Conservation (phyloP, 2,329 filamentous ascomycete species). For the Stylonectria norvegica region DNA sequence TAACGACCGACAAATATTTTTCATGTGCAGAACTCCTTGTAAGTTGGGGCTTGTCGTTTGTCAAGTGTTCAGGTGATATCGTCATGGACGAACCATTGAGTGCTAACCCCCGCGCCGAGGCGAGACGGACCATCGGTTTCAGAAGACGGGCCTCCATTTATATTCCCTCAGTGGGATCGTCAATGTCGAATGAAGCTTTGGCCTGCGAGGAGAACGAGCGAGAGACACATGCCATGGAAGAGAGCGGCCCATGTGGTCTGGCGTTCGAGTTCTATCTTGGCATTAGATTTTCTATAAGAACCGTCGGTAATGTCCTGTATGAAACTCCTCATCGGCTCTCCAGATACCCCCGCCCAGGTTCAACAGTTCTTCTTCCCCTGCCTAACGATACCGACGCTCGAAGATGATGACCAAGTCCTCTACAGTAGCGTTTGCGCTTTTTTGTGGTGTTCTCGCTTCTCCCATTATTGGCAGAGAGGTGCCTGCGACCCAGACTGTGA, state of each 20-base stretch:
- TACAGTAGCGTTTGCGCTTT: slow-evolving; percentile 21
- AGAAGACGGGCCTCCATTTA: too few species aligned
- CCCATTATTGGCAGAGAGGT: slow-evolving; percentile 26
- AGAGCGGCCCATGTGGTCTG: too few species aligned
- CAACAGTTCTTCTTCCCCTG: background rate
- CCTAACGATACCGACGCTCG: background rate
- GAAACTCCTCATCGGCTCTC: too few species aligned
- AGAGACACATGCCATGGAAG: too few species aligned
- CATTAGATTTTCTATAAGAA: too few species aligned
- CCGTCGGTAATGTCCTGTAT: background rate
- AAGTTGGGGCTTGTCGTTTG: slow-evolving; percentile 6
- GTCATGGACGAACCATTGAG: background rate
- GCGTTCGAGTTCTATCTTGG: too few species aligned
- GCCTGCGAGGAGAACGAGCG: too few species aligned
- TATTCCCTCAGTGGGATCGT: too few species aligned
- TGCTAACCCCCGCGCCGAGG: slow-evolving; percentile 1
- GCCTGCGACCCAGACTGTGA: slow-evolving; percentile 19
- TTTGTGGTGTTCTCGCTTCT: slow-evolving; percentile 27
- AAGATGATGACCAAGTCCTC: slow-evolving; percentile 29
- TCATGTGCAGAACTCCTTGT: background rate
- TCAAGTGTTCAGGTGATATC: slow-evolving; percentile 1
- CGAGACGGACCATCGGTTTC: slow-evolving; percentile 1
- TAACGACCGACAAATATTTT: background rate
- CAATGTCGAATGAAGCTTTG: too few species aligned
- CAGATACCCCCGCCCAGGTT: too few species aligned